These are phyloP conservation scores for Juncus inflexus DNA, from an alignment of 176 grass and related monocot species.

Conservation along the genomic window DNA sequence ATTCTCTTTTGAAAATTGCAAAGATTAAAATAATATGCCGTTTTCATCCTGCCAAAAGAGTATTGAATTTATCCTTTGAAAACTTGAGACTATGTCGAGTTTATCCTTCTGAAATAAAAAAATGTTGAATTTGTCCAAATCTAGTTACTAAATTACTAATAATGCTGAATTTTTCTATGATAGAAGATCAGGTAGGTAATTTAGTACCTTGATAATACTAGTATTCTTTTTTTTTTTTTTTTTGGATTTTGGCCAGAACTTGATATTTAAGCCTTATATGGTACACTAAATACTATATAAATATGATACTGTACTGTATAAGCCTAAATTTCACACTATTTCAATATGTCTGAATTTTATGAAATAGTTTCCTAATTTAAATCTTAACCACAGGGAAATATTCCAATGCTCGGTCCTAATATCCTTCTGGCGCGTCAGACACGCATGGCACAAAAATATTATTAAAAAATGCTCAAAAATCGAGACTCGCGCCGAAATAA, in stretches of 20 bases:
- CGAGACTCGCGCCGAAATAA: conserved; percentile 43
- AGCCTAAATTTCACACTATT: not conserved
- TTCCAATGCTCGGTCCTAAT: conserved; percentile 79
- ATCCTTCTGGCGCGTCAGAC: conserved; percentile 66
- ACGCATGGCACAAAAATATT: conserved; percentile 74
- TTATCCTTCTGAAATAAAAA: not conserved
- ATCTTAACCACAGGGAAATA: conserved; percentile 54
- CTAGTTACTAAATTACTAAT: no score
- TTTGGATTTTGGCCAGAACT: not conserved
- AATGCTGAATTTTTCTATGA: no score
- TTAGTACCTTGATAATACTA: not conserved
- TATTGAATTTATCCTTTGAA: not conserved
- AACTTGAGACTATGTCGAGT: not conserved
- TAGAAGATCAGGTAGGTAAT: no score
- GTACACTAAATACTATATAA: no score
- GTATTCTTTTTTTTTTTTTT: conserved; percentile 9
- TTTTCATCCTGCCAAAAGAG: no score
- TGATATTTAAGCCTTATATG: not conserved
- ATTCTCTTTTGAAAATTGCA: no score
- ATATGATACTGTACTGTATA: no score
- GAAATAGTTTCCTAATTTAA: conserved; percentile 31
- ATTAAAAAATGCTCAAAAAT: conserved; percentile 56
- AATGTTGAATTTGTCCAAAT: not conserved
- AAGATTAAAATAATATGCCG: no score
- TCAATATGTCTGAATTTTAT: conserved; percentile 7